Evolutionary conservation across 2,329 filamentous ascomycete species (phyloP).

Genomic region (Neofusicoccum umdonicola): DNA sequence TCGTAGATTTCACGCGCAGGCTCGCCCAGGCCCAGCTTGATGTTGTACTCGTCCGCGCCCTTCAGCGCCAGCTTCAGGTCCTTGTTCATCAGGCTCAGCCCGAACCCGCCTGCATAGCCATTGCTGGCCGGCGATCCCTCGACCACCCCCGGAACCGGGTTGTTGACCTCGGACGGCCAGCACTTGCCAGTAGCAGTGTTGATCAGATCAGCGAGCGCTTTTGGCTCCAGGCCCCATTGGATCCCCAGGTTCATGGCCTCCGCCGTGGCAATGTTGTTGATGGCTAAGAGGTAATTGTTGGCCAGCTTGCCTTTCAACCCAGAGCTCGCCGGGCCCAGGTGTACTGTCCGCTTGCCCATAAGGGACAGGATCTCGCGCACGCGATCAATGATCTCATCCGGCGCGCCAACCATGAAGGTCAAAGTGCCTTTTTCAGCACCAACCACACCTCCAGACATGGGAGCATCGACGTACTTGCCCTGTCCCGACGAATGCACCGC

Average conservation of each 20-base stretch:
- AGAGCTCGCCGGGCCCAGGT: constrained; percentile 79
- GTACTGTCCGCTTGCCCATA: constrained; percentile 85
- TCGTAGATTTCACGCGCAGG: constrained; percentile 47
- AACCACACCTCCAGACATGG: constrained; percentile 95
- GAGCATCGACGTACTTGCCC: constrained; percentile 85
- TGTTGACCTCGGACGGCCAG: constrained; percentile 96
- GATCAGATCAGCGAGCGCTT: constrained; percentile 77
- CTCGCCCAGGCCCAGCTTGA: constrained; percentile 46
- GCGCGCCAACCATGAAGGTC: constrained; percentile 91
- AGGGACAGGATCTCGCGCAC: constrained; percentile 68
- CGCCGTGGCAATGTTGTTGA: constrained; percentile 78
- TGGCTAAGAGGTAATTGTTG: constrained; percentile 93
- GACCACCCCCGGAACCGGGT: constrained; percentile 84
- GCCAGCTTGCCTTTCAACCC: constrained; percentile 90
- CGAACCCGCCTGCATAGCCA: constrained; percentile 61
- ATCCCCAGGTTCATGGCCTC: constrained; percentile 67
- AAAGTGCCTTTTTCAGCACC: constrained; percentile 83
- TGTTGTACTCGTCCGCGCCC: constrained; percentile 43
- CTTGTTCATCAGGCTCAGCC: constrained; percentile 50
- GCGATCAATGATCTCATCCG: constrained; percentile 58
- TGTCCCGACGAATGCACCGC: constrained; percentile 64
- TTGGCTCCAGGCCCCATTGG: constrained; percentile 61
- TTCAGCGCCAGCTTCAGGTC: constrained; percentile 50
- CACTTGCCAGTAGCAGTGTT: constrained; percentile 92
- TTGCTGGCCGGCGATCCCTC: constrained; percentile 70